Conservation (phyloP, 192 early-diverging fungal genomes). For the Backusella sp. region DNA sequence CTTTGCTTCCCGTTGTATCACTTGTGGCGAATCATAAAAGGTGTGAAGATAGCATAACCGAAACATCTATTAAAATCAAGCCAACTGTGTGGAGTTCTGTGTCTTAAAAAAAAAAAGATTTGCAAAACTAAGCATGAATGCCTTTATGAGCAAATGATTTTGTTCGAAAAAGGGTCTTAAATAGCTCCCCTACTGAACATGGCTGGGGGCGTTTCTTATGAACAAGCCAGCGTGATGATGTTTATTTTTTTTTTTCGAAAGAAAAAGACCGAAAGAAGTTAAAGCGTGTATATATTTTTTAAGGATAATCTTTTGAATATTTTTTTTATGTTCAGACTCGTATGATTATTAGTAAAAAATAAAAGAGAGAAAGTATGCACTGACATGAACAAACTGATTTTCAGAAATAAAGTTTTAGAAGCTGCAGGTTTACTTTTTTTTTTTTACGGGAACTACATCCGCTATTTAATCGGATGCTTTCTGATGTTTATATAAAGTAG, state of each 20-base stretch:
- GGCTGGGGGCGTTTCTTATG: too few relatives aligned
- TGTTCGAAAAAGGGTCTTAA: neutral
- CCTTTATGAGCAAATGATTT: neutral
- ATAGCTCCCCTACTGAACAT: neutral
- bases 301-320: neutral
- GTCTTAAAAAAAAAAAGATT: neutral
- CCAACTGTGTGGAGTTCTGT: neutral
- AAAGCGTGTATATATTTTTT: neutral
- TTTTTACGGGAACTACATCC: neutral
- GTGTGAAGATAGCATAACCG: neutral
- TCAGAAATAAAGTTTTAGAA: neutral
- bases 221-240: too few relatives aligned
- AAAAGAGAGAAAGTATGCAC: neutral
- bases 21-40: neutral
- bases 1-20: neutral
- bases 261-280: neutral
- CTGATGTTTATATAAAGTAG: neutral
- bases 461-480: neutral
- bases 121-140: neutral
- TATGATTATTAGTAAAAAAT: neutral
- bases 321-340: neutral
- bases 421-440: neutral
- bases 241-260: neutral
- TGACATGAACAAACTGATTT: neutral
- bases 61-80: conserved; percentile 6